Conservation (phyloP, 208 protist genomes). For the Trypanosoma scelopori region DNA sequence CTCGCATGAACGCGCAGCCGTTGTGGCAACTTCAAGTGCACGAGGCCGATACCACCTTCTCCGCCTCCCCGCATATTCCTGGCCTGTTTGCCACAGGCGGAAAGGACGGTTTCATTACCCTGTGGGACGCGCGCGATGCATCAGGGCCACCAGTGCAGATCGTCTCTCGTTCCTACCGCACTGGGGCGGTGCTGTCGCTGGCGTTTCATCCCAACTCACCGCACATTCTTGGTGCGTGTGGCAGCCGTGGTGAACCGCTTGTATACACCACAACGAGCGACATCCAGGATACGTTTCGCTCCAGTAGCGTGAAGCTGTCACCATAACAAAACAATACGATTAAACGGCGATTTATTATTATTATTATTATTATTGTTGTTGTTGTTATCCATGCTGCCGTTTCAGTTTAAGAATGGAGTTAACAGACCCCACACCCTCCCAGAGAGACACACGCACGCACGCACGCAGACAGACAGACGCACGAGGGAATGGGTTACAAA, state of each 20-base stretch:
- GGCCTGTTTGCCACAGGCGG: constrained; percentile 89
- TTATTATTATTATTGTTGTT: too few species aligned
- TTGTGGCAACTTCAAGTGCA: constrained; percentile 72
- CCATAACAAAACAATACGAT: constrained; percentile 8
- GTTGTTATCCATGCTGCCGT: too few species aligned
- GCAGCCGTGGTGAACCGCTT: constrained; percentile 75
- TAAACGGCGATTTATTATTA: too few species aligned
- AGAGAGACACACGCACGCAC: neutral
- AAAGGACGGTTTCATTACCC: constrained; percentile 79
- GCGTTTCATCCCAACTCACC: constrained; percentile 88
- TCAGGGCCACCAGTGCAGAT: constrained; percentile 39
- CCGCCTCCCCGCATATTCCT: constrained; percentile 63
- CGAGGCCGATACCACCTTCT: constrained; percentile 71
- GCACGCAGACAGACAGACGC: neutral
- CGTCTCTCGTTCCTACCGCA: constrained; percentile 70
- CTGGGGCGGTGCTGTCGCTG: constrained; percentile 81
- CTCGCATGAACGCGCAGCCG: constrained; percentile 46
- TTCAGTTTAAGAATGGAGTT: too few species aligned
- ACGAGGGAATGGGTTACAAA: too few species aligned
- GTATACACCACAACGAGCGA: constrained; percentile 91
- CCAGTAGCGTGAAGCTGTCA: constrained; percentile 5
- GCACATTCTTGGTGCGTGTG: constrained; percentile 83
- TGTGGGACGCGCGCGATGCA: constrained; percentile 80
- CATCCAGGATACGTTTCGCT: constrained; percentile 55
- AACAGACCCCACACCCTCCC: neutral